Evolutionary conservation across 2,329 filamentous ascomycete genomes (phyloP).

Genomic region (Phaeomoniella chlamydospora): DNA sequence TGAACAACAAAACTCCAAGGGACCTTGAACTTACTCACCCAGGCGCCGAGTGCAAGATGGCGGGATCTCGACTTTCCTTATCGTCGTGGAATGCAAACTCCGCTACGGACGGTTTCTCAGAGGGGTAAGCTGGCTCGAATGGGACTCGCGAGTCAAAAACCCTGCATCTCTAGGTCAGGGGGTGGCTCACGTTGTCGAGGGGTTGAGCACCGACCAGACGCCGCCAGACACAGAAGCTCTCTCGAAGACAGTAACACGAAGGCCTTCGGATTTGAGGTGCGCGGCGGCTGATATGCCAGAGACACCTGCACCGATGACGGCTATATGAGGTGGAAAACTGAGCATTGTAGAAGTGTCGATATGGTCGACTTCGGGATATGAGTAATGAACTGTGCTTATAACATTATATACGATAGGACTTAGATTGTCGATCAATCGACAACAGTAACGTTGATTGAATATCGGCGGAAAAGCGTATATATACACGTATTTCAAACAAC

Average conservation of each 20-base stretch:
- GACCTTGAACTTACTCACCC: constrained; percentile 19
- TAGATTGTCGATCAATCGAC: no score
- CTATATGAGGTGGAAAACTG: no score
- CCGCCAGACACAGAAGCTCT: constrained; percentile 37
- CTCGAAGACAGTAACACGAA: constrained; percentile 41
- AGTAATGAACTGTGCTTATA: no score
- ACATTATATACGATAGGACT: no score
- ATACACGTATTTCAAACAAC: no score
- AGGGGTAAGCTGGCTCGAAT: not conserved
- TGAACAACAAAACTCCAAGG: not conserved
- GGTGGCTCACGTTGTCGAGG: no score
- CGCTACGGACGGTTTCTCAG: not conserved
- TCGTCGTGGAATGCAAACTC: not conserved
- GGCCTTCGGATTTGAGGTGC: constrained; percentile 28
- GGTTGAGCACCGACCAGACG: constrained; percentile 42
- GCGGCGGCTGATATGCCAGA: constrained; percentile 32
- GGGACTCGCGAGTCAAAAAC: no score
- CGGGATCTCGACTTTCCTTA: constrained; percentile 5
- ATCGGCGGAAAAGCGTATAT: no score
- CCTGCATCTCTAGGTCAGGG: no score
- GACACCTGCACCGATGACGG: constrained; percentile 37
- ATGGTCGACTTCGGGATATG: no score
- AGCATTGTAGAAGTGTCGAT: no score
- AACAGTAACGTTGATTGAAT: no score
- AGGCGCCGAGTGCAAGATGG: constrained; percentile 32